Evolutionary conservation across 1,284 basidiomycete species (phyloP), one percentile per base, ranked within the genome.

Genomic region (Apiotrichum veenhuisii): DNA sequence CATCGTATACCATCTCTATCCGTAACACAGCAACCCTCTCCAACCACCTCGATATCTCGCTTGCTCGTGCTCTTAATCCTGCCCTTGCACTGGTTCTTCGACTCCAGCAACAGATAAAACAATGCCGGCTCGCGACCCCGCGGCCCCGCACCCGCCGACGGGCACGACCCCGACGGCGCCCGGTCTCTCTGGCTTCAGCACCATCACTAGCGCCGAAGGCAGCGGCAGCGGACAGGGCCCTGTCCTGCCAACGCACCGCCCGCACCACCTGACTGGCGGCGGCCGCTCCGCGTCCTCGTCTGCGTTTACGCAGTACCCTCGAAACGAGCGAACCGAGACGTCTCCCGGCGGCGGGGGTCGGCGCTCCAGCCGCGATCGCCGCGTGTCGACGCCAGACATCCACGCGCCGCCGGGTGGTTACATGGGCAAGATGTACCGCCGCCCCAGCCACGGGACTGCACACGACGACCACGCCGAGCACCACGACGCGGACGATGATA

Each of bases 341-440:
- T 43, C 42, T 5, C 42, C 42, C 12, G 12, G 7, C 7, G 37
- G 23, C 42, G 14, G 25, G 23, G 23, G 23, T 23, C 14, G 20
- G 23, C 26, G 42, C 14, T 22, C 11, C 20, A 41, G 40, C 14
- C 23, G 42, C 42, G 42, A 43, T 10, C 36, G 57, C 10, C 52
- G 52, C 18, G 52, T 54, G 25, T 53, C 51, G 36, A 51, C 47
- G 11, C 33, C 48, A 12, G 57, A 54, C 38, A 27, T 27, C 12
- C 37, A 38, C 37, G 42, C 11, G 11, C 23, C 42, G 23, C 42
- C 42, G 20, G 42, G 23, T 14, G 57, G 43, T 9, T 37, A 46
- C 15, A 48, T 58, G 23, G 38, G 36, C 48, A 50, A 50, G 49
- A 34, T 58, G 20, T 37, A 51, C 38, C 52, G 57, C 38, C 57